Base-by-base conservation (phyloP, 164 flowering plant species). In the Platanus orientalis region DNA sequence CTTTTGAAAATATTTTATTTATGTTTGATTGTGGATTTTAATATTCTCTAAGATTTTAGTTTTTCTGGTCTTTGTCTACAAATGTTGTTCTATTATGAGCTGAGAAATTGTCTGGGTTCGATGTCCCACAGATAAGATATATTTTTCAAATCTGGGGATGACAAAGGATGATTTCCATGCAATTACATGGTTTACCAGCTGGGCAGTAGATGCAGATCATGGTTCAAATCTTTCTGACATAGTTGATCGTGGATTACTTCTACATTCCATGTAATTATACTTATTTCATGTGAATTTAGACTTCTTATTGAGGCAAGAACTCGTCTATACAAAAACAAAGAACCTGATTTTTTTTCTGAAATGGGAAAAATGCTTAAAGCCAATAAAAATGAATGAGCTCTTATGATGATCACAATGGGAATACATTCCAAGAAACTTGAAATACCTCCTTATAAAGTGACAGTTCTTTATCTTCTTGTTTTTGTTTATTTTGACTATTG, bases 131-230 rank as follows among this genome's bases (percentile, higher is more conserved):
- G 95, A 87, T 83, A 89, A 82, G 72, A 64, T 58, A 47, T 86
- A 81, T 65, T 64, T 94, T 4, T 44, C 30, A 20, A 73, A 77
- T 61, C 40, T 87, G 67, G 92, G 96, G 49, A 69, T 94, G 64
- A 71, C 67, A 42, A 82, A 76, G 70, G 91, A 89, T 28, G 87
- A 91, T 53, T 94, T 94, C 76, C 88, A 87, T 76, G 91, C 90
- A 6, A 81, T 94, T 25, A 82, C 96, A 24, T 94, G 97, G 98
- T 84, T 94, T 73, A 91, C 98, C 57, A 94, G 96, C 76, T 94
- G 98, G 98, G 95, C 97, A 19, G 96, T 94, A 49, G 98, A 94
- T 85, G 97, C 88, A 62, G 90, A 87, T 71, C 95, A 89, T 70
- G 77, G 84, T 27, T 81, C 86, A 26, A 83, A 77, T 63, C 70